These are phyloP conservation scores for Candida tropicalis DNA, from an alignment of 1,139 yeast genomes.

Conservation along the genomic window DNA sequence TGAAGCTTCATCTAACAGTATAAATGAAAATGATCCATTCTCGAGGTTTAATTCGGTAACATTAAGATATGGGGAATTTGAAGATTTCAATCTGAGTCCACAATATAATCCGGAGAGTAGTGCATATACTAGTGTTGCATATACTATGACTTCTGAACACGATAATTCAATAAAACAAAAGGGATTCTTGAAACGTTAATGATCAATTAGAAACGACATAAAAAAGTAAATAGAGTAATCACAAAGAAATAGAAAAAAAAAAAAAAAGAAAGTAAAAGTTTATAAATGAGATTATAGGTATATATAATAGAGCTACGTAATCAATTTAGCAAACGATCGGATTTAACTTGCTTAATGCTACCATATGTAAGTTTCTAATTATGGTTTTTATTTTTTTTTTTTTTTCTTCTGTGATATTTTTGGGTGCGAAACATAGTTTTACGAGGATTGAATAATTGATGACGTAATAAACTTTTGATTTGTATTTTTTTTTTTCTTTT, in stretches of 20 bases:
- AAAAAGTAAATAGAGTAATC: too few species aligned
- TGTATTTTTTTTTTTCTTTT: neutral
- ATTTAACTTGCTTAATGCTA: neutral
- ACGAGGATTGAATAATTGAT: neutral
- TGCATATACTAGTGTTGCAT: constrained; percentile 66
- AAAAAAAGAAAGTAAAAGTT: neutral
- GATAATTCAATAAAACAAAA: constrained; percentile 36
- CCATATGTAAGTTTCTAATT: constrained; percentile 1
- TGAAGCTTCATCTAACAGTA: constrained; percentile 24
- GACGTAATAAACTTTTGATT: neutral
- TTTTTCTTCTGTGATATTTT: too few species aligned
- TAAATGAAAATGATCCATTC: constrained; percentile 69
- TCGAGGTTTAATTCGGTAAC: constrained; percentile 88
- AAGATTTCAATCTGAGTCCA: constrained; percentile 35
- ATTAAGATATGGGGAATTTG: constrained; percentile 68
- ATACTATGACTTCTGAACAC: constrained; percentile 49
- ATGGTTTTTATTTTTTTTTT: neutral
- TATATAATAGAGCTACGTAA: neutral
- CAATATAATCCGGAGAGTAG: constrained; percentile 54
- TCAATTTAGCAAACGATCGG: too few species aligned
- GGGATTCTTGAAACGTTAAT: constrained; percentile 30
- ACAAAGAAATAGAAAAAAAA: neutral
- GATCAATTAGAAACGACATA: neutral
- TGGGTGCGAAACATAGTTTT: constrained; percentile 3
- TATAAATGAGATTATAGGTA: constrained; percentile 4